Evolutionary conservation across 2,329 filamentous ascomycete genomes (phyloP), one percentile per base, ranked within the genome.

Genomic region (Cadophora luteo-olivacea): DNA sequence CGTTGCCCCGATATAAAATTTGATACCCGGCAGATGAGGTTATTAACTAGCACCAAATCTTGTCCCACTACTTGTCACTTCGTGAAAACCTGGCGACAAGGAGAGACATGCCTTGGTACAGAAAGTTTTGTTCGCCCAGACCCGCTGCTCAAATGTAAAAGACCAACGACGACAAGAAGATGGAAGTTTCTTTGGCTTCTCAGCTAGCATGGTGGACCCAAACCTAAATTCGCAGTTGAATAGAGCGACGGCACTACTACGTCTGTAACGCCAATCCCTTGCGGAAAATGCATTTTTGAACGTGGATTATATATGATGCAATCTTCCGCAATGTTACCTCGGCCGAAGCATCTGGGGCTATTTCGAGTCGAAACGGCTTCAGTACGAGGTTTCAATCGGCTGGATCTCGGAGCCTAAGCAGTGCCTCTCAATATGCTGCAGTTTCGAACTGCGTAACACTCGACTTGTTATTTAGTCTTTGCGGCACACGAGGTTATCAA

Each of bases 161-260:
- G 29, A 29, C 29, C 29, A 63, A 52, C 61, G 25, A 52, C 25
- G 22, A 41, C 51, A 51, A 38, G 41, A 49, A 52, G 61, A 33
- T 63, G 61, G 61, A 49, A 63, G 61, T 49, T 63, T 63, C 29
- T 52, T 63, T 63, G 61, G 48, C 45, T 61, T 36, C 41, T 12
- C 48, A 51, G 61, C 61, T 52, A 63, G 29, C 33, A 12, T 22
- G 4, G n/a, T 38, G n/a, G 55, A 58, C n/a, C 32, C 33, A 58
- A 41, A 36, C n/a, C n/a, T 58, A 38, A 38, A 38, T 33, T 9
- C 55, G 11, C 11, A 38, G 33, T 24, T 7, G n/a, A 41, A 24
- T 58, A 58, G 22, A 19, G 24, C 36, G 45, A 45, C 24, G 16
- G 58, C 38, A 61, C 58, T 25, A 24, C 22, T 24, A 29, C 9